Evolutionary conservation across 2,329 filamentous ascomycete genomes (phyloP).

Genomic region (Madurella mycetomatis): DNA sequence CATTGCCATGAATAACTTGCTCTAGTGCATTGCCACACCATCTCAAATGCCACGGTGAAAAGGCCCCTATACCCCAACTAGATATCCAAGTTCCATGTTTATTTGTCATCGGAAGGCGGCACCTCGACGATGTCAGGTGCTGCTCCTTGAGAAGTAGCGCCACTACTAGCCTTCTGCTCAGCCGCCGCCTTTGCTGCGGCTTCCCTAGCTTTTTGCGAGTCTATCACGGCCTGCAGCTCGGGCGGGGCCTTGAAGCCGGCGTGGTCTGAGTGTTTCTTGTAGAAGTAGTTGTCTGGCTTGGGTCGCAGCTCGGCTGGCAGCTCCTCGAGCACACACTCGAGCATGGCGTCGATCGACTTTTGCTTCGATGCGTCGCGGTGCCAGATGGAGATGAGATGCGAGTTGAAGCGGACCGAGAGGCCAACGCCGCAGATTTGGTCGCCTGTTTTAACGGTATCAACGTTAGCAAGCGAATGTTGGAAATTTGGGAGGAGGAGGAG

Average conservation of each 20-base stretch:
- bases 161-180: slow-evolving; percentile 22
- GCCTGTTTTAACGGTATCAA: slow-evolving; percentile 41
- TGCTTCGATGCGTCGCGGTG: slow-evolving; percentile 82
- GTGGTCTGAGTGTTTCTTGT: slow-evolving; percentile 88
- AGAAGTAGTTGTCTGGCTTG: slow-evolving; percentile 69
- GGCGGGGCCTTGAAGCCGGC: slow-evolving; percentile 68
- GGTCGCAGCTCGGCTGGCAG: slow-evolving; percentile 69
- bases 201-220: slow-evolving; percentile 51
- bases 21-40: neutral
- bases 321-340: slow-evolving; percentile 67
- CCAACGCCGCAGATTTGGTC: slow-evolving; percentile 88
- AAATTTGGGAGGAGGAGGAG: neutral
- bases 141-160: slow-evolving; percentile 21
- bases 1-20: neutral
- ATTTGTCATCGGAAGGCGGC: slow-evolving; percentile 18
- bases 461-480: neutral
- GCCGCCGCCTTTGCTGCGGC: slow-evolving; percentile 30
- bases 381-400: slow-evolving; percentile 86
- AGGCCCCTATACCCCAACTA: neutral
- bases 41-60: neutral
- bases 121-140: slow-evolving; percentile 22
- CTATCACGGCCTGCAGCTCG: slow-evolving; percentile 53
- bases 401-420: slow-evolving; percentile 83
- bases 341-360: slow-evolving; percentile 69
- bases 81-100: neutral